Conservation (phyloP, 768 basidiomycete genomes). For the Mycena chlorophos region DNA sequence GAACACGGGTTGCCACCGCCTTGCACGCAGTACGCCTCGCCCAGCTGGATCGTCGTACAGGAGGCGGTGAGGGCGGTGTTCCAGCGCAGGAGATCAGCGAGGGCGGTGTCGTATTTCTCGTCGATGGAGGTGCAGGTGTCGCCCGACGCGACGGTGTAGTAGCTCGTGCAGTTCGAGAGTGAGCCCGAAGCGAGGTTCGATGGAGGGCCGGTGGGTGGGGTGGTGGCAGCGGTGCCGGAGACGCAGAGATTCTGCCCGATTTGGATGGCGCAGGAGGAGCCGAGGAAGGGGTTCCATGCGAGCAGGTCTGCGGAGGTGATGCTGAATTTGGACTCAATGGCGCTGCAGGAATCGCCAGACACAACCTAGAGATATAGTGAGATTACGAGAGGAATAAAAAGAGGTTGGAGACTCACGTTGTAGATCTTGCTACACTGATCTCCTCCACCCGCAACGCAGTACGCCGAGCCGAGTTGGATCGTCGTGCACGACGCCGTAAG, state of each 20-base stretch:
- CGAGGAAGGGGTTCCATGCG: conserved; percentile 25
- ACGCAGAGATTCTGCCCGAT: conserved; percentile 21
- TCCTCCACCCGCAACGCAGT: conserved; percentile 16
- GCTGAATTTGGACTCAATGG: conserved; percentile 13
- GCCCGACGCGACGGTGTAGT: conserved; percentile 6
- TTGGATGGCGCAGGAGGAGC: conserved; percentile 10
- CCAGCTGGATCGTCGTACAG: conserved; percentile 10
- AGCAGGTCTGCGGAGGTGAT: conserved; percentile 22
- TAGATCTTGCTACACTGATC: conserved; percentile 15
- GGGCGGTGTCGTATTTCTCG: not conserved
- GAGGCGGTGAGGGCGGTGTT: conserved; percentile 13
- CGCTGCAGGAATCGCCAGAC: too few relatives aligned
- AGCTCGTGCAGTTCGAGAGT: conserved; percentile 4
- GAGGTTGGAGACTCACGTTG: too few relatives aligned
- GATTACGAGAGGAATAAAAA: too few relatives aligned
- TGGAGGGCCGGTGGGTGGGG: not conserved
- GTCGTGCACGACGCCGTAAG: conserved; percentile 11
- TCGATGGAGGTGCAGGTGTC: conserved; percentile 13
- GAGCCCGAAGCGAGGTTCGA: conserved; percentile 1
- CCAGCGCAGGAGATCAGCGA: conserved; percentile 19
- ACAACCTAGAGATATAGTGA: too few relatives aligned
- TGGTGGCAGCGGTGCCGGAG: conserved; percentile 14
- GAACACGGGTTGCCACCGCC: conserved; percentile 6
- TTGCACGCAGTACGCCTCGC: conserved; percentile 9
- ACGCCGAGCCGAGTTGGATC: conserved; percentile 13